Evolutionary conservation across 306 rosid genomes (phyloP), one percentile per base, ranked within the genome.

Genomic region (Arachis stenosperma): DNA sequence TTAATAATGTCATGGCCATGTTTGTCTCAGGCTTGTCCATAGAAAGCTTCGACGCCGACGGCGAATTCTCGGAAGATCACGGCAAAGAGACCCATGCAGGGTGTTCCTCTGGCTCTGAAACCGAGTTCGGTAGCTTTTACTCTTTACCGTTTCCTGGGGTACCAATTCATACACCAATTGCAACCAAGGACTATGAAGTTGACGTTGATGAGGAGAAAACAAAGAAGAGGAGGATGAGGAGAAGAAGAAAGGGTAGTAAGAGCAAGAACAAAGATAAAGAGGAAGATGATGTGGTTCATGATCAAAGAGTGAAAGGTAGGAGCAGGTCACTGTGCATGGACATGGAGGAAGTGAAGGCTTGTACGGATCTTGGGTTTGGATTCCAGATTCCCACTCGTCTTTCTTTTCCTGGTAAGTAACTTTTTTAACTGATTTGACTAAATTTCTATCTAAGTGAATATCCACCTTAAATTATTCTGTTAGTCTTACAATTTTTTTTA

Each of bases 301-400:
- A 7, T 40, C 7, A 22, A 22, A 22, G 27, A 1, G 27, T 22
- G 27, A 22, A 22, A 81, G 96, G 98, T 41, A 94, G 94, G 29
- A 80, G 65, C 0, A 84, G 96, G 53, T 51, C 89, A 2, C 67
- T 92, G 29, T 82, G 92, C 13, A 88, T 90, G 98, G 96, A 85
- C 64, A 52, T 86, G 86, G 96, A 88, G 7, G 98, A 92, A 90
- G 91, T 92, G 6, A 92, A 85, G 76, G 96, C 98, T 75, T 92
- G 98, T 61, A 84, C 85, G 66, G 98, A 92, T 67, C 92, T 92
- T 58, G 98, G 98, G 3, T 90, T 90, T 78, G 94, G 90, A 82
- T 79, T 91, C 79, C 92, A 91, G 44, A 42, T 42, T 42, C 46
- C 46, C 46, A 42, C 46, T 42, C 46, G 46, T 42, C 46, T 42